Conservation (phyloP, 2,329 filamentous ascomycete species). For the Fusarium chaquense region DNA sequence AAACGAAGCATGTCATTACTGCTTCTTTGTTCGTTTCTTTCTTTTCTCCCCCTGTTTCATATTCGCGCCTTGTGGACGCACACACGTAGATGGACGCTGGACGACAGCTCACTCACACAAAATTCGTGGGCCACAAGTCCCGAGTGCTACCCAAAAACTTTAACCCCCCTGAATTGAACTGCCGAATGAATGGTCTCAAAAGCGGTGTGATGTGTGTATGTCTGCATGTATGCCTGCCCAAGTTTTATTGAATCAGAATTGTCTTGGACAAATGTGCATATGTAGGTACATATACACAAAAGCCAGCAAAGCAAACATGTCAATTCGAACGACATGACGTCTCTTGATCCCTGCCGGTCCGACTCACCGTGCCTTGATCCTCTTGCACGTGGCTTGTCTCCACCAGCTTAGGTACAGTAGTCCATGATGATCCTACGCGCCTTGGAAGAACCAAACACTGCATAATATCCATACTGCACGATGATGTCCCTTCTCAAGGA, state of each 20-base stretch:
- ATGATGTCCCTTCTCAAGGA: neutral
- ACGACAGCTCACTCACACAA: conserved; percentile 3
- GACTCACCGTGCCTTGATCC: conserved; percentile 28
- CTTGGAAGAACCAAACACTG: neutral
- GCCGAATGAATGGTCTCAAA: neutral
- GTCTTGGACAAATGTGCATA: conserved; percentile 1
- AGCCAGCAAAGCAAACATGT: conserved; percentile 22
- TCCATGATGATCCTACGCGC: conserved; percentile 4
- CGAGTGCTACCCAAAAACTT: conserved; percentile 15
- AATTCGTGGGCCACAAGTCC: neutral
- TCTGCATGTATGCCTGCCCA: neutral
- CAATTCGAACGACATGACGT: conserved; percentile 17
- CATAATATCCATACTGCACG: conserved; percentile 3
- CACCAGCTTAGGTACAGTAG: neutral
- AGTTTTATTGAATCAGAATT: conserved; percentile 12
- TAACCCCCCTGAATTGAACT: conserved; percentile 18
- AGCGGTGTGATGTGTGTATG: conserved; percentile 17
- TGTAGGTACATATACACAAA: conserved; percentile 5
- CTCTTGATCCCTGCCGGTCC: conserved; percentile 21
- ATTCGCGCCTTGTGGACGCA: neutral
- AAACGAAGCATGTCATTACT: neutral
- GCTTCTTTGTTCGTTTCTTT: conserved; percentile 17
- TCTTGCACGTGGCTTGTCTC: conserved; percentile 29
- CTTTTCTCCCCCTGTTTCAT: conserved; percentile 28
- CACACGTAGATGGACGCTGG: conserved; percentile 21